phyloP scores from a whole-genome alignment of 495 filamentous ascomycete species.

The Geoglossum glabrum region DNA sequence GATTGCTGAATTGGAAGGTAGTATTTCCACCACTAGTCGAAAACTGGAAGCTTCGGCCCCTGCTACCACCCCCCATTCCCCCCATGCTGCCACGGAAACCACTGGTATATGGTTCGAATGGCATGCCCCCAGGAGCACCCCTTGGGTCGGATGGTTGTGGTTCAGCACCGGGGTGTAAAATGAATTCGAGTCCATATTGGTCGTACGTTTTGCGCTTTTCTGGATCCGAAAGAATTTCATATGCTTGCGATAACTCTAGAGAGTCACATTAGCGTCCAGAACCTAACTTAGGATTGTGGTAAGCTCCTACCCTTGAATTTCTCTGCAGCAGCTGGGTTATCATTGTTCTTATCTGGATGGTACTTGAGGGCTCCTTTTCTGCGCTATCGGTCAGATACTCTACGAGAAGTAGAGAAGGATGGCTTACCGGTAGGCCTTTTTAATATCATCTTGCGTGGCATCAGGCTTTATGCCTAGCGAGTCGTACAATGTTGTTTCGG shows the following conservation, averaged over 20 bases:
- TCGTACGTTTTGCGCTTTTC: slow-evolving; percentile 96
- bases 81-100: slow-evolving; percentile 36
- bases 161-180: slow-evolving; percentile 61
- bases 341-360: slow-evolving; percentile 95
- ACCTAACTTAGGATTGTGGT: neutral
- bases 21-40: slow-evolving; percentile 31
- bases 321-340: slow-evolving; percentile 62
- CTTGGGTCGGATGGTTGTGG: slow-evolving; percentile 38
- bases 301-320: slow-evolving; percentile 38
- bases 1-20: slow-evolving; percentile 62
- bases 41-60: slow-evolving; percentile 53
- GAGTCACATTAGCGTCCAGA: neutral
- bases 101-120: slow-evolving; percentile 15
- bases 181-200: slow-evolving; percentile 81
- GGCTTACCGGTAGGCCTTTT: slow-evolving; percentile 79
- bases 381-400: slow-evolving; percentile 8
- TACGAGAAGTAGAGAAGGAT: neutral
- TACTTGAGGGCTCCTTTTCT: slow-evolving; percentile 80
- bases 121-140: slow-evolving; percentile 33
- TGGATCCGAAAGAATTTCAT: slow-evolving; percentile 91
- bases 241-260: slow-evolving; percentile 75
- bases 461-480: slow-evolving; percentile 51
- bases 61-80: slow-evolving; percentile 23
- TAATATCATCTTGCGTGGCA: slow-evolving; percentile 81
- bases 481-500: slow-evolving; percentile 76